Percentiles rank a stretch among this genome's conserved stretches.
phyloP scores from a whole-genome alignment of 2,329 filamentous ascomycete species.

The Pestalotiopsis fici region DNA sequence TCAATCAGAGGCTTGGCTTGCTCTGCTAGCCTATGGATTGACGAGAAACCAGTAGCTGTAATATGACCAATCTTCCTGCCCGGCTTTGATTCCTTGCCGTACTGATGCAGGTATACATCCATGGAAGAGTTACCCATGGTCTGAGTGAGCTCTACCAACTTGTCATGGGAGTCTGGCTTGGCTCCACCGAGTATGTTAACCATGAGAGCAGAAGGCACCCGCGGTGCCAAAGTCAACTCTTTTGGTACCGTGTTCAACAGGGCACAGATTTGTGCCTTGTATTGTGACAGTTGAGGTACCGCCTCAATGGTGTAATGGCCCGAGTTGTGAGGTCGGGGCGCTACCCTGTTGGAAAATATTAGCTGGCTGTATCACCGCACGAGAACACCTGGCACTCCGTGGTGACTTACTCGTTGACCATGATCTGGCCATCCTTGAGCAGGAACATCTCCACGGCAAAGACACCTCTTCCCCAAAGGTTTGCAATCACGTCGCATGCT shows the following conservation, averaged over 20 bases:
- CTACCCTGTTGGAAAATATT: constrained; percentile 15
- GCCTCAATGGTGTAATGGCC: constrained; percentile 96
- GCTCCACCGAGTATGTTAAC: constrained; percentile 77
- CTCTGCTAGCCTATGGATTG: constrained; percentile 62
- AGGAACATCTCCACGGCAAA: constrained; percentile 98
- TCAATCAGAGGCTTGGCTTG: constrained; percentile 70
- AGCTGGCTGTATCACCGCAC: neutral
- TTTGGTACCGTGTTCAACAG: constrained; percentile 70
- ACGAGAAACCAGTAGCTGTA: constrained; percentile 72
- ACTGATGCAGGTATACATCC: constrained; percentile 74
- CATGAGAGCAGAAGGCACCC: constrained; percentile 70
- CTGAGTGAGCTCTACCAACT: constrained; percentile 48
- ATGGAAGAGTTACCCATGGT: constrained; percentile 43
- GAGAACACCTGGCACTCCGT: no score
- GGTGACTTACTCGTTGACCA: constrained; percentile 69
- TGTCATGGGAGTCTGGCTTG: constrained; percentile 61
- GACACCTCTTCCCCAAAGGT: constrained; percentile 84
- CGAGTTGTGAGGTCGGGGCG: constrained; percentile 69
- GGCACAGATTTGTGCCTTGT: constrained; percentile 83
- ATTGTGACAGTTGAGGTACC: constrained; percentile 84
- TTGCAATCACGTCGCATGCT: constrained; percentile 76
- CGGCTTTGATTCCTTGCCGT: constrained; percentile 86
- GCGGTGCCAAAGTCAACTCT: constrained; percentile 55
- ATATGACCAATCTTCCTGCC: constrained; percentile 96
- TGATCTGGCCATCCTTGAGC: constrained; percentile 67